A percentile compares a stretch with the other conserved stretches of the same genome.
Evolutionary conservation across 2,329 filamentous ascomycete genomes (phyloP).

Genomic region (Epichloe uncinata): DNA sequence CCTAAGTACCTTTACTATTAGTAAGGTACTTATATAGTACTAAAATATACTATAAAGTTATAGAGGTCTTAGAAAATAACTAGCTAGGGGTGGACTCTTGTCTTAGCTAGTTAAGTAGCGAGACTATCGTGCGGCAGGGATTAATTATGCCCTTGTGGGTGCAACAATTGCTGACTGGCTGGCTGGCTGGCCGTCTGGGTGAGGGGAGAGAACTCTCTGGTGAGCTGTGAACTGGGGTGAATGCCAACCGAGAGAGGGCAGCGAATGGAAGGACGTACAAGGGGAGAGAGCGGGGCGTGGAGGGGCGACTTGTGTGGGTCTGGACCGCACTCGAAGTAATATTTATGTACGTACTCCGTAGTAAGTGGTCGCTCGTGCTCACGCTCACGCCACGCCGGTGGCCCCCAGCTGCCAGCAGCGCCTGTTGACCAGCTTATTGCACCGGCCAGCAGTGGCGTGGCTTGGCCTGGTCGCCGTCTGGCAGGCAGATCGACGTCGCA

Average conservation of each 20-base stretch:
- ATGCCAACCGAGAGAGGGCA: neutral
- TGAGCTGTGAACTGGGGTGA: too few species aligned
- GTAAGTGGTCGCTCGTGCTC: neutral
- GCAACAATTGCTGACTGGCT: neutral
- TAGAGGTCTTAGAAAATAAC: too few species aligned
- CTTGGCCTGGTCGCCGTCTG: neutral
- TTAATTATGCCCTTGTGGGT: too few species aligned
- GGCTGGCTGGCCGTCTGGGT: neutral
- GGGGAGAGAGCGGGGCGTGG: neutral
- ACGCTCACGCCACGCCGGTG: neutral
- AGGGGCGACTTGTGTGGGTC: neutral
- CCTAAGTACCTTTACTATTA: too few species aligned
- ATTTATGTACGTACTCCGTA: too few species aligned
- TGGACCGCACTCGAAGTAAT: too few species aligned
- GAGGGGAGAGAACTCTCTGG: too few species aligned
- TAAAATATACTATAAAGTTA: too few species aligned
- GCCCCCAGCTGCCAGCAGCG: neutral
- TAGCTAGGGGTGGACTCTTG: too few species aligned
- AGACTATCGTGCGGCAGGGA: too few species aligned
- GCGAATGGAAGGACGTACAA: neutral
- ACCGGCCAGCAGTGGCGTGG: slow-evolving; percentile 1
- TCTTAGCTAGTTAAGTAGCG: too few species aligned
- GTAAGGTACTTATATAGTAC: too few species aligned
- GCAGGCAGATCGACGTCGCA: neutral
- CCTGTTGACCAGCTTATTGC: neutral